Conservation (phyloP, 2,329 filamentous ascomycete genomes). For the Fusarium neocosmosporiellum region DNA sequence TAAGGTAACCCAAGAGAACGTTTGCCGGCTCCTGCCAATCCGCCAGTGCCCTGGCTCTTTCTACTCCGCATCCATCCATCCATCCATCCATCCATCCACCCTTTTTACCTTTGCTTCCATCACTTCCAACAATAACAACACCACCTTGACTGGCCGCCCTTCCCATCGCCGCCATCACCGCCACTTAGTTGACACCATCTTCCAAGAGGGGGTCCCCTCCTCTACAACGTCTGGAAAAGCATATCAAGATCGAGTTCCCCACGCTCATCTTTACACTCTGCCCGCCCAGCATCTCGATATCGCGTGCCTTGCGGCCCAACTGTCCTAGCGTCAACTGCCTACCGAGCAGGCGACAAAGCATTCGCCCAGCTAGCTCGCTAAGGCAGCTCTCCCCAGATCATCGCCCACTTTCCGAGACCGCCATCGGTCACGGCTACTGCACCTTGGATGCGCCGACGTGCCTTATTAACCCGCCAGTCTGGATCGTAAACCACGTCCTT, state of each 20-base stretch:
- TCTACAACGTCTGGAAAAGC: constrained; percentile 25
- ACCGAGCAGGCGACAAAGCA: constrained; percentile 36
- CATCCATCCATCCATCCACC: constrained; percentile 12
- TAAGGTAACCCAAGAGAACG: constrained; percentile 31
- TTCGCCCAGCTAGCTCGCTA: constrained; percentile 38
- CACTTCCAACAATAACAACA: constrained; percentile 11
- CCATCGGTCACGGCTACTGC: constrained; percentile 17
- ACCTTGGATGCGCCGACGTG: constrained; percentile 18
- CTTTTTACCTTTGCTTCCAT: constrained; percentile 17
- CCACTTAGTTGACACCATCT: constrained; percentile 38
- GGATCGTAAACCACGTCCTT: constrained; percentile 15
- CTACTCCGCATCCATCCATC: constrained; percentile 22
- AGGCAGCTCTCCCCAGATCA: constrained; percentile 42
- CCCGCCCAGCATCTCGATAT: constrained; percentile 18
- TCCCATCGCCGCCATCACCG: constrained; percentile 15
- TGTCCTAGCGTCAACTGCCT: constrained; percentile 34
- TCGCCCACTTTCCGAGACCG: constrained; percentile 27
- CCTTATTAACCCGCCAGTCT: constrained; percentile 4
- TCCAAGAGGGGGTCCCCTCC: constrained; percentile 14
- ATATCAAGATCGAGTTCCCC: constrained; percentile 37
- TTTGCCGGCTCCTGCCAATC: constrained; percentile 19
- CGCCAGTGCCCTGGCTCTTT: constrained; percentile 16
- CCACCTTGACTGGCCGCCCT: constrained; percentile 17
- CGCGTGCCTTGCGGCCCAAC: constrained; percentile 29
- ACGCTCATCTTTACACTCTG: constrained; percentile 13